Conservation (phyloP, 2,329 filamentous ascomycete genomes). For the Colletotrichum sp. region DNA sequence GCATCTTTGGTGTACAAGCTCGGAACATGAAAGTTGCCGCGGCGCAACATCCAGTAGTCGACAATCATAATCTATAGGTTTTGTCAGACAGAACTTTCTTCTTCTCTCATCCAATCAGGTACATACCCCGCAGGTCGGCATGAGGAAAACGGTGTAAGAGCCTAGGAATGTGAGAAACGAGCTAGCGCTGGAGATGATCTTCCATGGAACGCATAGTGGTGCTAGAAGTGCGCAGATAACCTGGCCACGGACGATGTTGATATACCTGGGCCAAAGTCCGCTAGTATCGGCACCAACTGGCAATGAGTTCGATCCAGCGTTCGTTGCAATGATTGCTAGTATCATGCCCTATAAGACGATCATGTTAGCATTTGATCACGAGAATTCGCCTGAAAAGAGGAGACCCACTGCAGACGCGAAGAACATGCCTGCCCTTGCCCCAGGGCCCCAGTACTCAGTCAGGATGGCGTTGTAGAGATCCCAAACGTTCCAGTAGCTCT, state of each 20-base stretch:
- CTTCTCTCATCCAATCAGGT: too few species aligned
- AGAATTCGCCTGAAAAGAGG: too few species aligned
- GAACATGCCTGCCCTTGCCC: constrained; percentile 42
- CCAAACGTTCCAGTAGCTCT: constrained; percentile 49
- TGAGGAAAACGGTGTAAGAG: constrained; percentile 30
- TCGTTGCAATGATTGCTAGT: constrained; percentile 20
- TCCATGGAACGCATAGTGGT: constrained; percentile 36
- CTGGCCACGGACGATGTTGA: constrained; percentile 35
- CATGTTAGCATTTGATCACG: fast-evolving
- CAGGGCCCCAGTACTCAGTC: constrained; percentile 39
- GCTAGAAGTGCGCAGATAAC: constrained; percentile 33
- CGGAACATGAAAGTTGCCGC: constrained; percentile 36
- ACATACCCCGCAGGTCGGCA: constrained; percentile 34
- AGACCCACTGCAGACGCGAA: constrained; percentile 31
- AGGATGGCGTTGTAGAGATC: constrained; percentile 45
- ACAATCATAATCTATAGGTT: constrained; percentile 34
- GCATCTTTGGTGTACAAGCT: constrained; percentile 29
- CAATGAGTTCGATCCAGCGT: constrained; percentile 31
- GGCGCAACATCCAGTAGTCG: constrained; percentile 36
- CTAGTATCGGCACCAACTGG: constrained; percentile 36
- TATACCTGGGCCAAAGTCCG: constrained; percentile 30
- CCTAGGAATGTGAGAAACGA: constrained; percentile 28
- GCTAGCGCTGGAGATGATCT: constrained; percentile 25
- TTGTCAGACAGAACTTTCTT: not conserved
- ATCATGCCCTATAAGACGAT: not conserved